Base-by-base conservation (phyloP, 345 rosid genomes). In the Linum tenue region DNA sequence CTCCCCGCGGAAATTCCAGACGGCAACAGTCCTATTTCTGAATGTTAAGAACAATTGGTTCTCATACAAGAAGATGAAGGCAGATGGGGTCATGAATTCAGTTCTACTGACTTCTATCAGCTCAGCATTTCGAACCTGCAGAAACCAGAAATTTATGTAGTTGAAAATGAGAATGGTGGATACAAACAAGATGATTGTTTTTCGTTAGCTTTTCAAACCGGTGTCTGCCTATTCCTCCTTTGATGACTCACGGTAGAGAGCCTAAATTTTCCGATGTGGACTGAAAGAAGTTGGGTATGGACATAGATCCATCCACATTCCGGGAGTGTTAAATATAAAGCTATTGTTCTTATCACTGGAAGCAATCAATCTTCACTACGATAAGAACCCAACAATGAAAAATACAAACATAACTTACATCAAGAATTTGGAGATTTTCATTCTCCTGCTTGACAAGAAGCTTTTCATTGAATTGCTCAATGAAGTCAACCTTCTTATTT, bases 391-490 rank as follows among this genome's bases (percentile, higher is more conserved):
- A 22, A 22, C 31, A 22, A 22, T 22, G 31, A 22, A 22, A 11
- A 31, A n/a, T 22, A 10, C 3, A 59, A 37, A 50, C n/a, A 41
- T 37, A 58, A 74, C 96, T 75, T 72, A 90, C 99, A 68, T 94
- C 99, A 65, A 88, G 96, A 73, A 94, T 94, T 76, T 94, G 99
- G 64, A 94, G 99, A 75, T 94, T 86, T 81, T 94, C 99, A 65
- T 88, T 85, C 72, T 90, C 97, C 77, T 94, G 98, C 82, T 92
- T 92, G 67, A 92, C 97, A 79, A 92, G 98, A 76, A 92, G 98
- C 78, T 92, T 92, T 69, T 92, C 98, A 72, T 92, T 92, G 75
- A 92, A 92, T 44, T 92, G 98, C 76, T 92, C 98, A 12, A 92
- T 92, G 77, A 94, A 94, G 69, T 94, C 99, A 73, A 94, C 97